Conservation (phyloP, 371 early-diverging fungal genomes). For the Apophysomyces elegans region DNA sequence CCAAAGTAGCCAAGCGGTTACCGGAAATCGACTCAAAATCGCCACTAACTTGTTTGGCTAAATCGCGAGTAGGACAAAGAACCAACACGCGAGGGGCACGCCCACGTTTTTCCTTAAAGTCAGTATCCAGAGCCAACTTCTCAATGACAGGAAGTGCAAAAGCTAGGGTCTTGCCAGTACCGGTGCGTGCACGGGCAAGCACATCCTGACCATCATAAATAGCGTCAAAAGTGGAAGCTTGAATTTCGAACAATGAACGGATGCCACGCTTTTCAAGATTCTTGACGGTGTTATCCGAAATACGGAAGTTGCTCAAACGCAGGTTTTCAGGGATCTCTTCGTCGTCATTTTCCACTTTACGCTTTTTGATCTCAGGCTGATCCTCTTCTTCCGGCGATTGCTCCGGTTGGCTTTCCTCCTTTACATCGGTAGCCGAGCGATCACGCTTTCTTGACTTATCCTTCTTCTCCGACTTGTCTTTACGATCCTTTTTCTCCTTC, state of each 20-base stretch:
- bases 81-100: conserved; percentile 87
- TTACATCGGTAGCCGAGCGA: conserved; percentile 20
- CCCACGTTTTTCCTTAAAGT: conserved; percentile 41
- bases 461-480: conserved; percentile 8
- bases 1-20: conserved; percentile 60
- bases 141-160: conserved; percentile 91
- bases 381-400: conserved; percentile 30
- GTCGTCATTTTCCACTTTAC: conserved; percentile 35
- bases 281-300: conserved; percentile 64
- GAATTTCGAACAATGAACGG: conserved; percentile 88
- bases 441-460: conserved; percentile 19
- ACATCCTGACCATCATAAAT: conserved; percentile 90
- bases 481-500: conserved; percentile 6
- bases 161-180: conserved; percentile 95
- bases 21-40: conserved; percentile 73
- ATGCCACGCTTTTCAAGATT: conserved; percentile 76
- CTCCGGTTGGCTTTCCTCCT: conserved; percentile 26
- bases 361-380: conserved; percentile 27
- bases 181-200: conserved; percentile 97
- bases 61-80: conserved; percentile 92
- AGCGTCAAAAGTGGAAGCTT: conserved; percentile 84
- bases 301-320: conserved; percentile 63
- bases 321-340: conserved; percentile 72
- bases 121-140: conserved; percentile 62
- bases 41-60: conserved; percentile 89